Evolutionary conservation across 2,329 filamentous ascomycete genomes (phyloP).

Genomic region (Cladosporium sphaerospermum): DNA sequence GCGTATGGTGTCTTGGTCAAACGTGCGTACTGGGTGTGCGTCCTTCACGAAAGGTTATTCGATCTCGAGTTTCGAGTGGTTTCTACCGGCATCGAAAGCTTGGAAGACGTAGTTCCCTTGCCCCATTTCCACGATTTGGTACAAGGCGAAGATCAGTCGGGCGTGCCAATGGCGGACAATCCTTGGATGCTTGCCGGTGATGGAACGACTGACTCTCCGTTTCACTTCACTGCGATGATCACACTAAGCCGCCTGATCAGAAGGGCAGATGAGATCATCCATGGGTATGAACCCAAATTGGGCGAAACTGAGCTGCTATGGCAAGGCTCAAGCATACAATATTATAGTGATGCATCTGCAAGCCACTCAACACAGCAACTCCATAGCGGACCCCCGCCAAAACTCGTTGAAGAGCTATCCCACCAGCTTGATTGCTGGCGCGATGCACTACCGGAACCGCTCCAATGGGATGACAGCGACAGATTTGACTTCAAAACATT

Average conservation of each 20-base stretch:
- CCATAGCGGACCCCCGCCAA: constrained; percentile 33
- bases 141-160: constrained; percentile 33
- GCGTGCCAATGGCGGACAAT: constrained; percentile 33
- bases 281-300: constrained; percentile 16
- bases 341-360: constrained; percentile 52
- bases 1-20: constrained; percentile 46
- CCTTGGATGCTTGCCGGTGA: neutral
- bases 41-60: constrained; percentile 43
- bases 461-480: constrained; percentile 55
- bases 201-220: constrained; percentile 32
- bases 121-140: constrained; percentile 52
- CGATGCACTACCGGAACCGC: constrained; percentile 45
- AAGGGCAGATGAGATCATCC: constrained; percentile 48
- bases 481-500: constrained; percentile 37
- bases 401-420: constrained; percentile 46
- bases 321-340: constrained; percentile 34
- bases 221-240: constrained; percentile 56
- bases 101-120: constrained; percentile 49
- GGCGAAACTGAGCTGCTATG: constrained; percentile 33
- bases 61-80: constrained; percentile 55
- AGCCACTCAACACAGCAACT: constrained; percentile 47
- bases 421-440: constrained; percentile 54
- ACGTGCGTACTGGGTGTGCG: constrained; percentile 52
- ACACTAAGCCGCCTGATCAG: constrained; percentile 47
- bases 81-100: constrained; percentile 47